Conservation (phyloP, 148 eudicot species). For the Dysphania ambrosioides region DNA sequence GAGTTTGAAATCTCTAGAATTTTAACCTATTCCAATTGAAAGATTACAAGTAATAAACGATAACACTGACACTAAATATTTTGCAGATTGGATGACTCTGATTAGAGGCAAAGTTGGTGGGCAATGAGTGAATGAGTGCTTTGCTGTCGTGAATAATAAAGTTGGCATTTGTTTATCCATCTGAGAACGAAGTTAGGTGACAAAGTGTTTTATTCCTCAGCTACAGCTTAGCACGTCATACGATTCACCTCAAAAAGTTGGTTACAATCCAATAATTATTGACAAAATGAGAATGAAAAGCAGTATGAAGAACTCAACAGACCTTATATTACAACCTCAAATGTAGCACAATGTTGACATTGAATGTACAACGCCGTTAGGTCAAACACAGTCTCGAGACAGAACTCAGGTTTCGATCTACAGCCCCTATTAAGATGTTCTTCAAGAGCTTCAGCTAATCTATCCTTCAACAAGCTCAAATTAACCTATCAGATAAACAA, state of each 20-base stretch:
- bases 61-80: not conserved
- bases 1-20: not conserved
- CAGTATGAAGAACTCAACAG: too few species aligned
- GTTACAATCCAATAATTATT: too few species aligned
- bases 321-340: too few species aligned
- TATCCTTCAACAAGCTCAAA: constrained; percentile 45
- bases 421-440: constrained; percentile 88
- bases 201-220: not conserved
- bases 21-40: not conserved
- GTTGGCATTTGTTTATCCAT: not conserved
- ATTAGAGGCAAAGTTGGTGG: constrained; percentile 14
- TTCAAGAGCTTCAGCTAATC: constrained; percentile 73
- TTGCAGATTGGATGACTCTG: not conserved
- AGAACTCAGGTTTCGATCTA: constrained; percentile 64
- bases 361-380: constrained; percentile 62
- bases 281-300: too few species aligned
- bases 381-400: constrained; percentile 52
- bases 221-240: not conserved
- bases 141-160: not conserved
- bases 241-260: too few species aligned
- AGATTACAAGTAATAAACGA: not conserved
- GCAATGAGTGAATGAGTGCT: too few species aligned
- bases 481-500: constrained; percentile 44
- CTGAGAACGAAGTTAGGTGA: not conserved
- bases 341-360: too few species aligned